Base-by-base conservation (phyloP, 2,329 filamentous ascomycete species). In the Fusarium compactum region DNA sequence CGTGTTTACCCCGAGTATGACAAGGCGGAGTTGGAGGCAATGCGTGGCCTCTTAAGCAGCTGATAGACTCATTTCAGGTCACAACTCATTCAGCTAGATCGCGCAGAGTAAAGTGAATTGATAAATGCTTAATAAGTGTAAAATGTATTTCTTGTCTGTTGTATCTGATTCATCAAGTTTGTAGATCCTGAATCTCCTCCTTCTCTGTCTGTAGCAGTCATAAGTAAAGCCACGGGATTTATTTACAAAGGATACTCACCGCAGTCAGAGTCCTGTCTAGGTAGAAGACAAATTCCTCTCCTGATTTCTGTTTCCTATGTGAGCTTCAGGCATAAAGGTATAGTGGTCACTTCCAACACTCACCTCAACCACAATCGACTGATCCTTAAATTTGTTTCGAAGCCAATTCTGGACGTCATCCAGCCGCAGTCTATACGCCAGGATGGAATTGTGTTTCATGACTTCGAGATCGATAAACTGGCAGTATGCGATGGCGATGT, bases 311-410 rank as follows among this genome's bases (percentile, higher is more conserved):
- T 15, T 27, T 16, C 0, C 6, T 2, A 20, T 41, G 14, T 57
- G 12, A 53, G 40, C 45, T 69, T 43, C 24, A n/a, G 9, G 32
- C 32, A 10, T 6, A 10, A 18, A 34, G 7, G 16, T 34, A 34
- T 34, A 1, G 16, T 1, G 30, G 30, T 9, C 30, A 32, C 30
- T 8, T 29, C 14, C 8, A 15, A 10, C 16, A 24, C 12, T 20
- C 15, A 70, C 67, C 52, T 63, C 44, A 7, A 70, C 62, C 1
- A 47, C 25, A 38, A 69, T 64, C 2, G 8, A 45, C 8, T 46
- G 24, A 24, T 67, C 68, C 2, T 54, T 32, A 16, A 70, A 70
- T 3, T n/a, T 6, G 1, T 24, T 16, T 6, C 18, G 43, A 48
- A 70, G 66, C 18, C 56, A 52, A 2, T 0, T 6, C 30, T 57